phyloP scores from a whole-genome alignment of 2,329 filamentous ascomycete species.

The Hypoxylon sp. region DNA sequence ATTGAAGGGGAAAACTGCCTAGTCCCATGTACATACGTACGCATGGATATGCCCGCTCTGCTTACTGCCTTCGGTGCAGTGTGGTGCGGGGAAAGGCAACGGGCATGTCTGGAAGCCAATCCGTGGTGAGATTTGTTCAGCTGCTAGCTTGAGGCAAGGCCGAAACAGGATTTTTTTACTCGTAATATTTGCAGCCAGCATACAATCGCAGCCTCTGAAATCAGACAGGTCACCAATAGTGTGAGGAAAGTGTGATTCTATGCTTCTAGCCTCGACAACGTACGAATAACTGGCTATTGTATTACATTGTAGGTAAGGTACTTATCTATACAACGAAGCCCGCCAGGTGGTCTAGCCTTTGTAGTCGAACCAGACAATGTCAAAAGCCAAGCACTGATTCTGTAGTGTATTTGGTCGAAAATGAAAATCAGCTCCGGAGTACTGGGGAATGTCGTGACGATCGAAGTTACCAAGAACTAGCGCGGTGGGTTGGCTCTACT shows the following conservation, averaged over 20 bases:
- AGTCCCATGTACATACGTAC: slow-evolving; percentile 15
- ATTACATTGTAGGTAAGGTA: neutral
- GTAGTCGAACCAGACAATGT: slow-evolving; percentile 15
- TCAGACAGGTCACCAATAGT: slow-evolving; percentile 29
- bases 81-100: slow-evolving; percentile 39
- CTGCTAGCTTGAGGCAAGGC: slow-evolving; percentile 32
- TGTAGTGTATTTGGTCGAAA: slow-evolving; percentile 9
- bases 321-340: slow-evolving; percentile 1
- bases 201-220: slow-evolving; percentile 21
- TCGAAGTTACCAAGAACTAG: slow-evolving; percentile 19
- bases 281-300: slow-evolving; percentile 24
- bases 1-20: neutral
- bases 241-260: slow-evolving; percentile 9
- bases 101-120: slow-evolving; percentile 24
- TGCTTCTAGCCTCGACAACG: slow-evolving; percentile 18
- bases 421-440: slow-evolving; percentile 7
- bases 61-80: slow-evolving; percentile 16
- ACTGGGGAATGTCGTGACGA: neutral
- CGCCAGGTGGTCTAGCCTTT: slow-evolving; percentile 2
- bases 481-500: slow-evolving; percentile 15
- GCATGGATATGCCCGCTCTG: slow-evolving; percentile 19
- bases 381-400: slow-evolving; percentile 7
- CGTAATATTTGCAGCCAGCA: slow-evolving; percentile 23
- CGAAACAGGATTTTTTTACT: slow-evolving; percentile 39
- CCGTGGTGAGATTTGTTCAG: slow-evolving; percentile 35